Evolutionary conservation across 768 basidiomycete species (phyloP), one percentile per base, ranked within the genome.

Genomic region (Leccinum rimulosum): DNA sequence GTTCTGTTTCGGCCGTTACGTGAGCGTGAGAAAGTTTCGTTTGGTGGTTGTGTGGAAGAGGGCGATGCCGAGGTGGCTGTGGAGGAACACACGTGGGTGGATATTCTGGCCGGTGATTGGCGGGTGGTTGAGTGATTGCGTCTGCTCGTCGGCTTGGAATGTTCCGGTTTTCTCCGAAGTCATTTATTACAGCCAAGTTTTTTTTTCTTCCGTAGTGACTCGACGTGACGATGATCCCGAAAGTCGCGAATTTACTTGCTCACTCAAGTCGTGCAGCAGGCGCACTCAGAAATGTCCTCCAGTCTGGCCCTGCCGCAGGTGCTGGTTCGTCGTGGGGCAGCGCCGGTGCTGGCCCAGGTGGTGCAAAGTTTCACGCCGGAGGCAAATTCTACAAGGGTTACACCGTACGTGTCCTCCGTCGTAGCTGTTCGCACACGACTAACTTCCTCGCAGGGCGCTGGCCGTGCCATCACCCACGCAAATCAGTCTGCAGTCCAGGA

Each of bases 201-300:
- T 61, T 61, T 63, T 62, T 59, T 12, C 30, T 6, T 25, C 14
- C 38, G 38, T 17, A 15, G 27, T 27, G 10, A 15, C 31, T 33
- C 33, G 33, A 35, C 33, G n/a, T 64, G 53, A 67, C 64, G 22
- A 93, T 93, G 91, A 77, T 94, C 68, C 91, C 91, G 53, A 91
- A 91, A 74, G 86, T 89, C 75, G 86, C 89, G 31, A 87, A 85
- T n/a, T 78, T 93, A 54, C 75, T 93, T 35, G 84, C 91, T 61
- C 85, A 86, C 63, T 89, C 88, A 0, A 81, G 86, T 14, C 86
- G 91, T 67, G 89, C 87, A 15, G 91, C 80, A 5, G 75, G 80
- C 5, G 83, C 88, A 0, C 77, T 92, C 70, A 79, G 90, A 59
- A 93, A 88, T 80, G 91, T 88, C 56, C 80, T 92, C 57, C 87